These are phyloP conservation scores for Thozetella sp. DNA, from an alignment of 495 filamentous ascomycete genomes.

Conservation along the genomic window DNA sequence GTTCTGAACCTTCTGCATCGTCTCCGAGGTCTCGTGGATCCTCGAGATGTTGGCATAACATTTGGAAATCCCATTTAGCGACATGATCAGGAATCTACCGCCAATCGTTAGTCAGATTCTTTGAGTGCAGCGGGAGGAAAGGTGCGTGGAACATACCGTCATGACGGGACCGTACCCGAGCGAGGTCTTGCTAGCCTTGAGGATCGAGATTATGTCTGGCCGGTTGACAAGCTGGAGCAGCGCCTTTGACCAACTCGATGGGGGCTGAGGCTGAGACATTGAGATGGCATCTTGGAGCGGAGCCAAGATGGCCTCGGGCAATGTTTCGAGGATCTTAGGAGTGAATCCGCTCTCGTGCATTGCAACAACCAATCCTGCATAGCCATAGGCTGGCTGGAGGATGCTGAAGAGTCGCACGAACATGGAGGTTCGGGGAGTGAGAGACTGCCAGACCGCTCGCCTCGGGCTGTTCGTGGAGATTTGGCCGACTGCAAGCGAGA, in stretches of 20 bases:
- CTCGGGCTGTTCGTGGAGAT: conserved; percentile 6
- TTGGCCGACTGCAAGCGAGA: conserved; percentile 12
- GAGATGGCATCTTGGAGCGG: conserved; percentile 84
- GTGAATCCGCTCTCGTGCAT: conserved; percentile 64
- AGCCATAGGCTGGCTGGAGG: conserved; percentile 33
- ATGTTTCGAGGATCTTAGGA: conserved; percentile 65
- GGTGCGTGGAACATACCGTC: conserved; percentile 19
- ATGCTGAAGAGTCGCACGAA: conserved; percentile 59
- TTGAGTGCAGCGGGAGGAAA: neutral
- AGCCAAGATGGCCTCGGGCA: conserved; percentile 80
- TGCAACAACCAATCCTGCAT: conserved; percentile 55
- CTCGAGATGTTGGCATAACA: conserved; percentile 54
- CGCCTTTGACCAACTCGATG: conserved; percentile 69
- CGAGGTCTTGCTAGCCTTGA: conserved; percentile 50
- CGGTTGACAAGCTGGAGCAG: conserved; percentile 78
- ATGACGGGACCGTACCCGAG: conserved; percentile 32
- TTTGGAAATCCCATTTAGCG: conserved; percentile 70
- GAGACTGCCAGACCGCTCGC: conserved; percentile 19
- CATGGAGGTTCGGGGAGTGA: conserved; percentile 63
- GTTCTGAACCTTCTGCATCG: conserved; percentile 66
- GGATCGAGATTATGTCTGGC: conserved; percentile 74
- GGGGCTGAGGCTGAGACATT: conserved; percentile 78
- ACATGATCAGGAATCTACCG: conserved; percentile 60
- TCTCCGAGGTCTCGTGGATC: conserved; percentile 39
- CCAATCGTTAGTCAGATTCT: conserved; percentile 8